phyloP scores from a whole-genome alignment of 2,329 filamentous ascomycete species.

The Trichoderma asperellum region DNA sequence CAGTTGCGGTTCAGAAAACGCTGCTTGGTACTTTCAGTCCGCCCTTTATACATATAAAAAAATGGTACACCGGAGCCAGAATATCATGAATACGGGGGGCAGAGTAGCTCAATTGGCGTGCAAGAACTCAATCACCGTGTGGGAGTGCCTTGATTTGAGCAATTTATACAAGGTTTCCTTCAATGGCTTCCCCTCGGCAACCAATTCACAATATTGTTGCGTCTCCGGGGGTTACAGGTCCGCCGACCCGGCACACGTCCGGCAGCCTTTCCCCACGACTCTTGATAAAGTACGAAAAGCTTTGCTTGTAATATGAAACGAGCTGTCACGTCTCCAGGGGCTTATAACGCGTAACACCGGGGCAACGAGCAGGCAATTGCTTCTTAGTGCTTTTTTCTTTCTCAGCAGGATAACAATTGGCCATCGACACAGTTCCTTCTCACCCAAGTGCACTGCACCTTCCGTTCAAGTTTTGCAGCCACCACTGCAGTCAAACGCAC shows the following conservation, averaged over 20 bases:
- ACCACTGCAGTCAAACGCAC: neutral
- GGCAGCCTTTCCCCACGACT: neutral
- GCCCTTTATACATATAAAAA: neutral
- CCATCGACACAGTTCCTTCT: neutral
- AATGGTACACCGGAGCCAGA: neutral
- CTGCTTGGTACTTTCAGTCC: neutral
- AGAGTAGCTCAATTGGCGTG: neutral
- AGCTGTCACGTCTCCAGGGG: neutral
- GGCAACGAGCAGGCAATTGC: neutral
- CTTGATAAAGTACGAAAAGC: neutral
- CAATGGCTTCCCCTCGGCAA: neutral
- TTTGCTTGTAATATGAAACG: conserved; percentile 12
- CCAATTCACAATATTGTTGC: neutral
- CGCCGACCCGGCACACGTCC: conserved; percentile 13
- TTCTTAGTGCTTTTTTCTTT: conserved; percentile 1
- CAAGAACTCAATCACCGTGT: neutral
- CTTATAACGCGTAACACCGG: neutral
- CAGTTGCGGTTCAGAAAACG: neutral
- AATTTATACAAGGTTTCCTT: neutral
- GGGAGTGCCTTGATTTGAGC: neutral
- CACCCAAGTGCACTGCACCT: conserved; percentile 5
- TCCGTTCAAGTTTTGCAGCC: neutral
- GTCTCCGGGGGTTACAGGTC: conserved; percentile 1
- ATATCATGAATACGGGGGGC: neutral
- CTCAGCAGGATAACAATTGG: neutral